Evolutionary conservation across 176 grass and related monocot genomes (phyloP).

Genomic region (Cenchrus purpureus): DNA sequence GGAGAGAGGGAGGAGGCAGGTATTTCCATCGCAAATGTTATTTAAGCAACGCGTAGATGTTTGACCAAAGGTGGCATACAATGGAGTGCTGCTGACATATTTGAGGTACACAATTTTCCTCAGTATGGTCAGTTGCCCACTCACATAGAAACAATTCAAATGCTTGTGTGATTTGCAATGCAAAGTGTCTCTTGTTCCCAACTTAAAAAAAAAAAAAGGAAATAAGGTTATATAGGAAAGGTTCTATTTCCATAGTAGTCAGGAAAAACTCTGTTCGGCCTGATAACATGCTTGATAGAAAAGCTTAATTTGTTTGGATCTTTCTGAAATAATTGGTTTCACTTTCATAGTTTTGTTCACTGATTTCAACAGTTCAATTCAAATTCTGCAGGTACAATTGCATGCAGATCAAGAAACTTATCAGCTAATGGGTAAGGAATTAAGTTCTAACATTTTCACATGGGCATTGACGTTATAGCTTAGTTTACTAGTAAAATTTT

Average conservation of each 20-base stretch:
- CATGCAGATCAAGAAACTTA: slow-evolving; percentile 61
- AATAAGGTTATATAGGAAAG: background rate
- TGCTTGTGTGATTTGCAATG: background rate
- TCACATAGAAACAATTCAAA: background rate
- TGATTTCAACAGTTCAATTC: slow-evolving; percentile 11
- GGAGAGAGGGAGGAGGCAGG: background rate
- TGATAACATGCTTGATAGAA: background rate
- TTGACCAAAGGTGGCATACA: slow-evolving; percentile 13
- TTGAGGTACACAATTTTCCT: background rate
- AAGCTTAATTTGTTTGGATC: background rate
- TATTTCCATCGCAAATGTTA: slow-evolving; percentile 1
- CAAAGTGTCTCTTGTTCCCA: background rate
- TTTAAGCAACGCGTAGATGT: background rate
- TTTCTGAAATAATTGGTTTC: slow-evolving; percentile 14
- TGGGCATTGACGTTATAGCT: slow-evolving; percentile 22
- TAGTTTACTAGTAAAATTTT: slow-evolving; percentile 12
- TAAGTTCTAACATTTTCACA: background rate
- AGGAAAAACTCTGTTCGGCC: background rate
- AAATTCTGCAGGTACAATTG: slow-evolving; percentile 59
- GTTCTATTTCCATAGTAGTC: background rate
- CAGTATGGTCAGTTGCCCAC: background rate
- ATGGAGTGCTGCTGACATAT: background rate
- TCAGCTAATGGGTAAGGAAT: slow-evolving; percentile 68
- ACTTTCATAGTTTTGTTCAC: background rate
- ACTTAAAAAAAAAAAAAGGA: background rate